Evolutionary conservation across 2,329 filamentous ascomycete genomes (phyloP).

Genomic region (Penicillium sp.): DNA sequence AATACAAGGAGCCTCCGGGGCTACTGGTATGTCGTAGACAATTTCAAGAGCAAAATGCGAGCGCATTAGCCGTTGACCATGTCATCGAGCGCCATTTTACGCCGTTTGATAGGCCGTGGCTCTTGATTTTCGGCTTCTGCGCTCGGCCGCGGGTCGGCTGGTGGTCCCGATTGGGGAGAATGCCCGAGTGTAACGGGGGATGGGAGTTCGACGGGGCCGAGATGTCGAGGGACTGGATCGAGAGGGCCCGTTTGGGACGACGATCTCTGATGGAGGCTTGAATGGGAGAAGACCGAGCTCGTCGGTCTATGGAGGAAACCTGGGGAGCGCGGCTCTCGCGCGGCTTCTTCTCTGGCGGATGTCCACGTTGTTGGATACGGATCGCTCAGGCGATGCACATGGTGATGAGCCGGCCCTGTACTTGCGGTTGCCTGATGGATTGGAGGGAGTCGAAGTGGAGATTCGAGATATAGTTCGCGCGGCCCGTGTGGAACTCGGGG

Average conservation of each 20-base stretch:
- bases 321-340: conserved; percentile 23
- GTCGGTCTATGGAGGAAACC: conserved; percentile 23
- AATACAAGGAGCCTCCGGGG: conserved; percentile 22
- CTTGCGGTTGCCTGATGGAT: conserved; percentile 35
- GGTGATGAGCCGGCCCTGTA: conserved; percentile 19
- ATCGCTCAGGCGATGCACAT: conserved; percentile 35
- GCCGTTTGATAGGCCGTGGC: conserved; percentile 34
- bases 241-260: conserved; percentile 22
- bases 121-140: conserved; percentile 23
- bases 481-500: conserved; percentile 23
- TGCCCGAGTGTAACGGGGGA: conserved; percentile 19
- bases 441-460: conserved; percentile 37
- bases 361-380: conserved; percentile 32
- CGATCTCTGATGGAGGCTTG: conserved; percentile 26
- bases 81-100: conserved; percentile 42
- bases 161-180: conserved; percentile 12
- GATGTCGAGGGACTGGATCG: conserved; percentile 24
- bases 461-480: conserved; percentile 32
- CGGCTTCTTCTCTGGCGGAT: conserved; percentile 22
- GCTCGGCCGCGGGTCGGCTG: conserved; percentile 13
- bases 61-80: conserved; percentile 38
- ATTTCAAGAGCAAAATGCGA: background rate
- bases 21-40: conserved; percentile 2
- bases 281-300: conserved; percentile 28
- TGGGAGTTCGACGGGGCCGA: conserved; percentile 19